A percentile compares a stretch with the other conserved stretches of the same genome.
Evolutionary conservation across 140 eudicot genomes (phyloP).

Genomic region (Ambrosia hybrid): DNA sequence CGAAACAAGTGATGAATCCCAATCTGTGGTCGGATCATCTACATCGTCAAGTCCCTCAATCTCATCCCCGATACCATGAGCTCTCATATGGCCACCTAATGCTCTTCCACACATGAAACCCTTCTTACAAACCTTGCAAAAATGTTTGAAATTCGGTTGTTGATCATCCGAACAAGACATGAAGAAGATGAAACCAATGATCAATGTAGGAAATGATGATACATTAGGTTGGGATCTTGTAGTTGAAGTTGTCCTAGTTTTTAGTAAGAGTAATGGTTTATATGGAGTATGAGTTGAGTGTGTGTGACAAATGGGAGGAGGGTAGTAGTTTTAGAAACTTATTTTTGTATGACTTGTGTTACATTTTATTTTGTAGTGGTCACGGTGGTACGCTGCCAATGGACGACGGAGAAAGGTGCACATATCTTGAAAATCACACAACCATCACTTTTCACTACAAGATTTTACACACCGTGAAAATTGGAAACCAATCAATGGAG

Average conservation of each 20-base stretch:
- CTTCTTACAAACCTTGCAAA: conserved; percentile 78
- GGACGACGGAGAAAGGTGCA: conserved; percentile 36
- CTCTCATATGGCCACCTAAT: conserved; percentile 96
- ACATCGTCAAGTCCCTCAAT: conserved; percentile 56
- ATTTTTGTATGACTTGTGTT: not conserved
- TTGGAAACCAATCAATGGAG: not conserved
- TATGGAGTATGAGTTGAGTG: conserved; percentile 46
- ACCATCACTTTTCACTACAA: conserved; percentile 26
- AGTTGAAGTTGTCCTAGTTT: conserved; percentile 74
- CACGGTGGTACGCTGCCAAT: conserved; percentile 29
- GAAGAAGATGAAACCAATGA: conserved; percentile 7
- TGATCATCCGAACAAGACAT: conserved; percentile 60
- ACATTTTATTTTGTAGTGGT: not conserved
- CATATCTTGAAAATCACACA: conserved; percentile 17
- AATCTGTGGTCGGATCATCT: conserved; percentile 52
- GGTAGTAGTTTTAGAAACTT: conserved; percentile 30
- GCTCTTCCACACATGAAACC: conserved; percentile 98
- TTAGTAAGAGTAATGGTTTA: conserved; percentile 56
- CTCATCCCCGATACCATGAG: conserved; percentile 89
- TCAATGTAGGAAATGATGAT: conserved; percentile 33
- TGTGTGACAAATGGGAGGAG: conserved; percentile 73
- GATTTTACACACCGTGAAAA: conserved; percentile 14
- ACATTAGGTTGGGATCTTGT: conserved; percentile 53
- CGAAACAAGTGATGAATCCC: conserved; percentile 68
- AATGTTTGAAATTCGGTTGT: conserved; percentile 65